Conservation (phyloP, 768 basidiomycete species). For the Rhodocollybia butyracea region DNA sequence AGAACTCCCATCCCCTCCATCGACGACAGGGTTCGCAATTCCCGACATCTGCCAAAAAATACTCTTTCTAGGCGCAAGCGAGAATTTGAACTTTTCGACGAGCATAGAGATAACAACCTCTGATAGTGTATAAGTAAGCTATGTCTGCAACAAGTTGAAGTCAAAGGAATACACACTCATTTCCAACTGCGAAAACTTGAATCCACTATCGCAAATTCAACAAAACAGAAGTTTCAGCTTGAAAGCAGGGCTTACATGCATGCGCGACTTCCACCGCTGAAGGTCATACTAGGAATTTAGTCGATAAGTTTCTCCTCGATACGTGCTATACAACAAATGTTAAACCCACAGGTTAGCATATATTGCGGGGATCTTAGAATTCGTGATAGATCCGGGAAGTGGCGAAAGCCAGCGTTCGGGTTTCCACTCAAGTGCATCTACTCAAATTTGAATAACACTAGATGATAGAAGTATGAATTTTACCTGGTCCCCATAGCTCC, state of each 20-base stretch:
- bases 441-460: not conserved
- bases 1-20: not conserved
- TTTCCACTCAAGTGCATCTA: constrained; percentile 41
- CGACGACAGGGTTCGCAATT: not conserved
- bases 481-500: constrained; percentile 33
- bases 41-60: constrained; percentile 5
- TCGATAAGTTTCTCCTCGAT: not conserved
- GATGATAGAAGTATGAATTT: too few relatives aligned
- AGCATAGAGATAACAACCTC: constrained; percentile 5
- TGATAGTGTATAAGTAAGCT: not conserved
- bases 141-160: not conserved
- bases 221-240: not conserved
- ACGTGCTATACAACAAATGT: not conserved
- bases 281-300: constrained; percentile 34
- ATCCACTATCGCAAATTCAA: not conserved
- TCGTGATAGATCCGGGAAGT: constrained; percentile 29
- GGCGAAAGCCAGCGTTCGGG: constrained; percentile 42
- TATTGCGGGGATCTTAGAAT: constrained; percentile 31
- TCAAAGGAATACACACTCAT: constrained; percentile 3
- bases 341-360: constrained; percentile 31
- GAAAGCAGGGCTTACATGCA: constrained; percentile 29
- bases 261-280: constrained; percentile 35
- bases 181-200: constrained; percentile 8
- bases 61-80: not conserved
- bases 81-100: constrained; percentile 1